These are phyloP conservation scores for Dianthus caryophyllus DNA, from an alignment of 148 eudicot genomes.

Conservation along the genomic window DNA sequence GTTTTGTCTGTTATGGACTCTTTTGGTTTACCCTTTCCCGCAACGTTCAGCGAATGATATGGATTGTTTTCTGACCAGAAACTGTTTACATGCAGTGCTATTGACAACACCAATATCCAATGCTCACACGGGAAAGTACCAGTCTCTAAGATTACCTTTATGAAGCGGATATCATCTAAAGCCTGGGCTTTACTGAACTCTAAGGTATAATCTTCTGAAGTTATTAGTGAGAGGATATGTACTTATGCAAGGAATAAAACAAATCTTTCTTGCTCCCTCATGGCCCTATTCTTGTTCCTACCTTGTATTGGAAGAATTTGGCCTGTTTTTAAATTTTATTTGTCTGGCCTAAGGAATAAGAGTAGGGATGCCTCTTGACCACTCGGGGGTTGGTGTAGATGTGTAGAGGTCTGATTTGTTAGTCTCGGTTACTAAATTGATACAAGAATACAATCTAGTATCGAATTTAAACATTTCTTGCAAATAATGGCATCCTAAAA, in stretches of 20 bases:
- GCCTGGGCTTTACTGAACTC: conserved; percentile 75
- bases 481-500: not conserved
- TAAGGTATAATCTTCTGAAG: conserved; percentile 47
- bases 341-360: not conserved
- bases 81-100: conserved; percentile 49
- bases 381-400: not conserved
- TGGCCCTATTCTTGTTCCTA: not conserved
- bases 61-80: conserved; percentile 3
- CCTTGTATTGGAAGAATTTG: not conserved
- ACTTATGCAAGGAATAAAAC: not conserved
- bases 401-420: not conserved
- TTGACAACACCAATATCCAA: conserved; percentile 64
- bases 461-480: not conserved
- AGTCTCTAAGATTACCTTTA: conserved; percentile 51
- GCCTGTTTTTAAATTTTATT: not conserved
- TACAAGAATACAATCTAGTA: not conserved
- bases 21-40: not conserved
- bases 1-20: not conserved
- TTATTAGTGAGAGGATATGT: not conserved
- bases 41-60: not conserved
- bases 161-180: conserved; percentile 75
- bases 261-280: not conserved
- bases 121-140: conserved; percentile 88
- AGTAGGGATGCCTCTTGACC: not conserved
- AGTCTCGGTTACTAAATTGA: not conserved